phyloP scores from a whole-genome alignment of 1,284 basidiomycete genomes.

The Tilletia caries region DNA sequence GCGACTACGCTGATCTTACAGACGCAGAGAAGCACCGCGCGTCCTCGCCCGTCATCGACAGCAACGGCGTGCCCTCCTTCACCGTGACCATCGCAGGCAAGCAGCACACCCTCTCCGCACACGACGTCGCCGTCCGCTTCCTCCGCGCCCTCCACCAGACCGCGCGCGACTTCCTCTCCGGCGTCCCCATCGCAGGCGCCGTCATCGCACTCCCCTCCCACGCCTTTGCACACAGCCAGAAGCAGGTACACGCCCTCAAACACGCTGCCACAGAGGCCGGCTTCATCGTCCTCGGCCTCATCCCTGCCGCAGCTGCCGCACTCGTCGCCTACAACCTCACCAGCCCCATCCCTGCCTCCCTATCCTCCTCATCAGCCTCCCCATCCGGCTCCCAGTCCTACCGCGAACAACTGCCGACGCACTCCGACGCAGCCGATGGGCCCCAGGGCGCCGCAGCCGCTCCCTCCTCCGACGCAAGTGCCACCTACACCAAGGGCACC shows the following conservation, averaged over 20 bases:
- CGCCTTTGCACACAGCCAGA: slow-evolving; percentile 70
- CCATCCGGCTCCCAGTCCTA: not conserved
- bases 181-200: slow-evolving; percentile 70
- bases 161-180: slow-evolving; percentile 87
- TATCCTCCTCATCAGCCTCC: slow-evolving; percentile 56
- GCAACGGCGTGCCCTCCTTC: slow-evolving; percentile 58
- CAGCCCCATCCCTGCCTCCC: slow-evolving; percentile 59
- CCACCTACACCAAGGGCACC: slow-evolving; percentile 56
- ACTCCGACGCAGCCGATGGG: slow-evolving; percentile 48
- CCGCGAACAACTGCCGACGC: slow-evolving; percentile 37
- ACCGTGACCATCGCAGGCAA: slow-evolving; percentile 73
- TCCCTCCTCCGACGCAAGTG: slow-evolving; percentile 19
- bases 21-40: slow-evolving; percentile 67
- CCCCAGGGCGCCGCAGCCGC: not conserved
- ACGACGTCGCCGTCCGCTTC: slow-evolving; percentile 82
- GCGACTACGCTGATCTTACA: slow-evolving; percentile 76
- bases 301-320: slow-evolving; percentile 77
- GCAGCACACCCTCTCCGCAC: slow-evolving; percentile 71
- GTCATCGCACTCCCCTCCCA: slow-evolving; percentile 67
- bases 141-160: slow-evolving; percentile 78
- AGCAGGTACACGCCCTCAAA: slow-evolving; percentile 70
- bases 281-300: slow-evolving; percentile 72
- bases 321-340: slow-evolving; percentile 60
- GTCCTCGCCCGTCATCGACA: slow-evolving; percentile 79
- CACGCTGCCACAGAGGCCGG: slow-evolving; percentile 71